Evolutionary conservation across 805 yeast species (phyloP).

Genomic region (Candida parachauliodes): DNA sequence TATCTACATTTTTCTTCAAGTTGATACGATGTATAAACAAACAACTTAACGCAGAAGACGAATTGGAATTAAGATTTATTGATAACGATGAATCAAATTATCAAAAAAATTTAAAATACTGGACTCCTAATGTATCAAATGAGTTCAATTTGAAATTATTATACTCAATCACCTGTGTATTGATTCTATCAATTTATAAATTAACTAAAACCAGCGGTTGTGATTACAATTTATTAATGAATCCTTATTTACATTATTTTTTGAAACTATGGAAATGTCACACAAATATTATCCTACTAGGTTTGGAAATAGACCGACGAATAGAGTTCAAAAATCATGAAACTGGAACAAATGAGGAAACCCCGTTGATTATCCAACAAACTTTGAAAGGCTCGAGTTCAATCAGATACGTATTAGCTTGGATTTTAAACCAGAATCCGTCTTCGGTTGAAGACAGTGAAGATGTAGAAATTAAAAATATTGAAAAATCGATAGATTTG

Average conservation of each 20-base stretch:
- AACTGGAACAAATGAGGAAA: conserved; percentile 19
- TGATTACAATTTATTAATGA: conserved; percentile 41
- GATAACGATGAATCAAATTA: conserved; percentile 35
- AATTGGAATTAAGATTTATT: conserved; percentile 34
- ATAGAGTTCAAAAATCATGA: conserved; percentile 29
- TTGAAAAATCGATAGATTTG: conserved; percentile 46
- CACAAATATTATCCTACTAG: conserved; percentile 55
- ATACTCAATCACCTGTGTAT: conserved; percentile 30
- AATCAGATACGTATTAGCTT: conserved; percentile 57
- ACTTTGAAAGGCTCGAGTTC: conserved; percentile 60
- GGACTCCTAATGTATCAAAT: conserved; percentile 25
- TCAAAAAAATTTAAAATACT: conserved; percentile 17
- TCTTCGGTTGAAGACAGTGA: conserved; percentile 14
- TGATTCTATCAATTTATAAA: conserved; percentile 29
- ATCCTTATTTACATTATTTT: conserved; percentile 60
- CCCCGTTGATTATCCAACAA: conserved; percentile 31
- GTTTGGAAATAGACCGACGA: conserved; percentile 49
- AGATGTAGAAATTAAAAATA: conserved; percentile 3
- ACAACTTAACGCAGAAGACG: conserved; percentile 42
- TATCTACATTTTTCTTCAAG: conserved; percentile 30
- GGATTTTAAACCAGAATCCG: conserved; percentile 45
- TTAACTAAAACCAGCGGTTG: conserved; percentile 20
- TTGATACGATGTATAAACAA: conserved; percentile 36
- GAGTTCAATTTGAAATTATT: conserved; percentile 22
- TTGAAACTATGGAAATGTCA: conserved; percentile 64